phyloP scores from a whole-genome alignment of 148 eudicot species.

The Rhododendron vialii region DNA sequence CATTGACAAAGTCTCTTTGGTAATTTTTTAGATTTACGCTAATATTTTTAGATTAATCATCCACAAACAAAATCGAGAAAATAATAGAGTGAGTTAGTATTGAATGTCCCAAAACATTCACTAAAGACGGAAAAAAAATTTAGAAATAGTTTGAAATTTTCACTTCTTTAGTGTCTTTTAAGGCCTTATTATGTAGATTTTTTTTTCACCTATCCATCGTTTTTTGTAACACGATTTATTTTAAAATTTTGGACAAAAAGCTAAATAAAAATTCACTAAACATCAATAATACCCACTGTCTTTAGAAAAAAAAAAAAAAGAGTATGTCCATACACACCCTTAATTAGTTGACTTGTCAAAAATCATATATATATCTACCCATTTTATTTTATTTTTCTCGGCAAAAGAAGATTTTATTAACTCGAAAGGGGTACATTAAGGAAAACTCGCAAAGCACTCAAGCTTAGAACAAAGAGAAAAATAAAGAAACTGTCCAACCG shows the following conservation, averaged over 20 bases:
- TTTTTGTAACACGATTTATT: background rate
- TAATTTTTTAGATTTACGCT: no score
- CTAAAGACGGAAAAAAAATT: background rate
- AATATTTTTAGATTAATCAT: background rate
- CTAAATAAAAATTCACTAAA: background rate
- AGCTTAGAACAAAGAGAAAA: no score
- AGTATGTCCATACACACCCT: background rate
- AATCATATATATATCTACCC: background rate
- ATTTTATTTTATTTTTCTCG: no score
- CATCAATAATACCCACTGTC: background rate
- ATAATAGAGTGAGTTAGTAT: background rate
- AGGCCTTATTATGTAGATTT: background rate
- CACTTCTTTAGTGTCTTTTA: background rate
- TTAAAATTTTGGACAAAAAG: background rate
- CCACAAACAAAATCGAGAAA: background rate
- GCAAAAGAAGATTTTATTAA: no score
- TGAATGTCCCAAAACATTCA: background rate
- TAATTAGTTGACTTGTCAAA: background rate
- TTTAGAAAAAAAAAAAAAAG: background rate
- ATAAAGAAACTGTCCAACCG: no score
- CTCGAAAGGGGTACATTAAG: no score
- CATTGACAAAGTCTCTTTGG: background rate
- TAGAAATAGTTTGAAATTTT: no score
- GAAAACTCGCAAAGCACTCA: no score
- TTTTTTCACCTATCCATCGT: background rate